A percentile compares a stretch with the other conserved stretches of the same genome.
Conservation (phyloP, 192 early-diverging fungal genomes). For the Linnemannia exigua region DNA sequence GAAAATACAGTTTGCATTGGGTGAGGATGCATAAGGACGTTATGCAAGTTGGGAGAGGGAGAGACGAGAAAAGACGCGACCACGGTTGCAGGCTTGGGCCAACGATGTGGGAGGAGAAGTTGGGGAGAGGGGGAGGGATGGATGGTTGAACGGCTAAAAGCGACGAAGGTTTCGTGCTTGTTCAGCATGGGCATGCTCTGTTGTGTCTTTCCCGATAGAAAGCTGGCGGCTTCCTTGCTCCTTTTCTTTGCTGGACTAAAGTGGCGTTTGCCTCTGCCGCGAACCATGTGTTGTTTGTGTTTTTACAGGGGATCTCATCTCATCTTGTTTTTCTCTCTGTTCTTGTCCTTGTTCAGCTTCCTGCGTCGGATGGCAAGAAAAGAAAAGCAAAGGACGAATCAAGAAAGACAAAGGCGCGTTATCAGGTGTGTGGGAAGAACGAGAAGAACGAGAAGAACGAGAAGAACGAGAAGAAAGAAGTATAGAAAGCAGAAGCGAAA, state of each 20-base stretch:
- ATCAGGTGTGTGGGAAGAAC: neutral
- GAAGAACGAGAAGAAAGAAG: neutral
- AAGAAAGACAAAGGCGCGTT: neutral
- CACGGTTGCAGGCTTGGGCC: too few species aligned
- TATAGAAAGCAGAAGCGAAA: neutral
- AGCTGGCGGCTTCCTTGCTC: too few species aligned
- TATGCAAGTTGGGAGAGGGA: neutral
- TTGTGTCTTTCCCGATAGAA: neutral
- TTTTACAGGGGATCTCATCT: slow-evolving; percentile 19
- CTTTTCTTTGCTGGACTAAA: neutral
- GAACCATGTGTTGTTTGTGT: slow-evolving; percentile 23
- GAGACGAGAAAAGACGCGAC: too few species aligned
- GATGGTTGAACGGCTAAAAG: too few species aligned
- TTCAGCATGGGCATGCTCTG: neutral
- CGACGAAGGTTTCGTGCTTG: too few species aligned
- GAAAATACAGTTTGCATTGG: too few species aligned
- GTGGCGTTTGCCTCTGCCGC: neutral
- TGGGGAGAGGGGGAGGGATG: too few species aligned
- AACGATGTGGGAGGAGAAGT: too few species aligned
- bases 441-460: neutral
- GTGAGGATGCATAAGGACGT: too few species aligned
- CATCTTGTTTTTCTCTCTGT: slow-evolving; percentile 14
- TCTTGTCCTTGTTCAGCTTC: neutral
- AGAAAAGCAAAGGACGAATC: neutral
- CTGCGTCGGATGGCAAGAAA: neutral